Conservation (phyloP, 1,139 yeast genomes). For the Schizosaccharomyces versatilis region DNA sequence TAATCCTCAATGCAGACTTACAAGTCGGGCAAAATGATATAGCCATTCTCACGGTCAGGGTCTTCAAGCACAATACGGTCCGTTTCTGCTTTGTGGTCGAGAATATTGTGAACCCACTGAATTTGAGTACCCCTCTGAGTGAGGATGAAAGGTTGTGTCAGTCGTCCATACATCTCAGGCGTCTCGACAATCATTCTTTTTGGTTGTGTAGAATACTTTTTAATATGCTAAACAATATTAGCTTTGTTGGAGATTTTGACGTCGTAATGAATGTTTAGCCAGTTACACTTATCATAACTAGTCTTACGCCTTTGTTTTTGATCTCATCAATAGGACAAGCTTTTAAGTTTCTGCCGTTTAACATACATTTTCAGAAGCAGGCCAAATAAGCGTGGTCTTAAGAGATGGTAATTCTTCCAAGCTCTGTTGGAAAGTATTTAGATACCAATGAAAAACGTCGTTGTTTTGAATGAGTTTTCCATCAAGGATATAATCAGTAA, state of each 20-base stretch:
- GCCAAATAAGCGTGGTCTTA: slow-evolving; percentile 59
- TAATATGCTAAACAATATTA: slow-evolving; percentile 31
- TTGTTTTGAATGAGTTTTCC: slow-evolving; percentile 36
- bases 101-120: slow-evolving; percentile 76
- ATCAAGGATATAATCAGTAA: slow-evolving; percentile 16
- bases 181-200: slow-evolving; percentile 52
- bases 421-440: slow-evolving; percentile 27
- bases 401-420: slow-evolving; percentile 32
- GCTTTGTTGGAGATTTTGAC: too few relatives aligned
- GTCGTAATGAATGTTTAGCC: too few relatives aligned
- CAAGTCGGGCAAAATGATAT: slow-evolving; percentile 24
- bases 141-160: slow-evolving; percentile 55
- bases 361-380: slow-evolving; percentile 44
- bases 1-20: slow-evolving; percentile 19
- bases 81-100: slow-evolving; percentile 62
- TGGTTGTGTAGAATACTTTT: slow-evolving; percentile 41
- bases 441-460: slow-evolving; percentile 72
- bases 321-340: neutral
- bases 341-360: too few relatives aligned
- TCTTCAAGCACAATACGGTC: slow-evolving; percentile 52
- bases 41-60: slow-evolving; percentile 32
- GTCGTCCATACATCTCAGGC: slow-evolving; percentile 41
- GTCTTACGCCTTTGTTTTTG: neutral
- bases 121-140: slow-evolving; percentile 57
- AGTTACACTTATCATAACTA: too few relatives aligned